These are phyloP conservation scores for Aspergillus sp. DNA, from an alignment of 2,329 filamentous ascomycete genomes.

Conservation along the genomic window DNA sequence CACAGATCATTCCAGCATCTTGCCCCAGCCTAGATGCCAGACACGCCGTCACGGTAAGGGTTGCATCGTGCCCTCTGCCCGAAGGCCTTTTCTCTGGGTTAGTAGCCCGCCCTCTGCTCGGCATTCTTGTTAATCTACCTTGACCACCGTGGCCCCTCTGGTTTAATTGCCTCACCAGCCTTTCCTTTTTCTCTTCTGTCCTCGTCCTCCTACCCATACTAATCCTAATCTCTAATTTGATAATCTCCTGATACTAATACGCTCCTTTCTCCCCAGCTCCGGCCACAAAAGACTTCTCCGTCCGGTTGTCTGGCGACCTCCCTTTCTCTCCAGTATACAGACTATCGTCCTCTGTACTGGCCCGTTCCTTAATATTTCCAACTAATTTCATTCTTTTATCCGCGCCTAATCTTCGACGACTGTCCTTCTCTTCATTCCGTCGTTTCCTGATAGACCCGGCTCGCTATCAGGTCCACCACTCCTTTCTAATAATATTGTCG, in stretches of 20 bases:
- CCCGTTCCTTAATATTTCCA: constrained; percentile 50
- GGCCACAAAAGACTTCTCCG: constrained; percentile 27
- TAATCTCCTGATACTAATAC: constrained; percentile 29
- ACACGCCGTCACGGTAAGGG: constrained; percentile 44
- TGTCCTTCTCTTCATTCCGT: constrained; percentile 52
- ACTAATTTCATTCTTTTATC: constrained; percentile 60
- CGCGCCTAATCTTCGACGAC: constrained; percentile 41
- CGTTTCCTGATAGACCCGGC: constrained; percentile 37
- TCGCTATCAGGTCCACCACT: constrained; percentile 45
- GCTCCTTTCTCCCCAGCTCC: constrained; percentile 32
- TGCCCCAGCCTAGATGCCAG: constrained; percentile 45
- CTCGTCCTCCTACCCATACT: constrained; percentile 13
- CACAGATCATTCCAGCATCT: constrained; percentile 41
- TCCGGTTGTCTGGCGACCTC: constrained; percentile 24
- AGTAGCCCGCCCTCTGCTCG: constrained; percentile 28
- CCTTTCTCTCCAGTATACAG: constrained; percentile 30
- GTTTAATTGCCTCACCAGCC: constrained; percentile 8
- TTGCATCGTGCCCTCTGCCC: constrained; percentile 40
- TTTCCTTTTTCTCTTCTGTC: constrained; percentile 14
- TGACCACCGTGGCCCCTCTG: constrained; percentile 3
- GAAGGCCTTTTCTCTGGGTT: constrained; percentile 43
- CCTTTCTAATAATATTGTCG: constrained; percentile 20
- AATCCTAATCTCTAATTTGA: constrained; percentile 18
- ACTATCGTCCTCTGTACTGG: constrained; percentile 41
- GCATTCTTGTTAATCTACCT: constrained; percentile 10